Evolutionary conservation across 1,139 yeast genomes (phyloP).

Genomic region (Suzukiozyma palmioleophila): DNA sequence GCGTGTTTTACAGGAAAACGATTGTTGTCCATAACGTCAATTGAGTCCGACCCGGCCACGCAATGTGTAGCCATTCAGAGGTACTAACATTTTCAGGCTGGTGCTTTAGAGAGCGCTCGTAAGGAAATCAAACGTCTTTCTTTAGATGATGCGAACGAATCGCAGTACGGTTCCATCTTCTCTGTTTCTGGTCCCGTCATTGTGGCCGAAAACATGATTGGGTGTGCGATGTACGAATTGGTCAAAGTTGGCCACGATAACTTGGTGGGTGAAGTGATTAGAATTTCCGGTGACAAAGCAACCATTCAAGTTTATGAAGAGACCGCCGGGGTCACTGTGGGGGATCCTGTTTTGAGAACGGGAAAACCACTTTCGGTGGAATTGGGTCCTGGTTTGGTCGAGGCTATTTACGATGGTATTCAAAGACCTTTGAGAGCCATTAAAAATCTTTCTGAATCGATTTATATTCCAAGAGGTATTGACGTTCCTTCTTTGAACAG

Average conservation of each 20-base stretch:
- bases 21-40: not conserved
- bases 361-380: constrained; percentile 98
- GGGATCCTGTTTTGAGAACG: constrained; percentile 96
- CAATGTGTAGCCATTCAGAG: not conserved
- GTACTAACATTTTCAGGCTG: constrained; percentile 56
- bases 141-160: constrained; percentile 69
- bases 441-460: constrained; percentile 79
- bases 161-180: constrained; percentile 81
- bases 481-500: constrained; percentile 93
- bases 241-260: constrained; percentile 96
- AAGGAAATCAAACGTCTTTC: constrained; percentile 86
- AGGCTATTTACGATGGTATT: constrained; percentile 97
- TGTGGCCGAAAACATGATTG: constrained; percentile 97
- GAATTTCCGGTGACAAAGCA: constrained; percentile 94
- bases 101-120: constrained; percentile 96
- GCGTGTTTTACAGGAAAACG: not conserved
- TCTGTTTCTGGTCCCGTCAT: constrained; percentile 98
- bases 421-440: constrained; percentile 97
- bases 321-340: constrained; percentile 98
- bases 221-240: constrained; percentile 98
- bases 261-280: constrained; percentile 95
- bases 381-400: constrained; percentile 98
- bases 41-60: not conserved
- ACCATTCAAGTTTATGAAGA: constrained; percentile 98
- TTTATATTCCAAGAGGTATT: constrained; percentile 97